These are phyloP conservation scores for Baudoinia panamericana DNA, from an alignment of 495 filamentous ascomycete genomes.

Conservation along the genomic window DNA sequence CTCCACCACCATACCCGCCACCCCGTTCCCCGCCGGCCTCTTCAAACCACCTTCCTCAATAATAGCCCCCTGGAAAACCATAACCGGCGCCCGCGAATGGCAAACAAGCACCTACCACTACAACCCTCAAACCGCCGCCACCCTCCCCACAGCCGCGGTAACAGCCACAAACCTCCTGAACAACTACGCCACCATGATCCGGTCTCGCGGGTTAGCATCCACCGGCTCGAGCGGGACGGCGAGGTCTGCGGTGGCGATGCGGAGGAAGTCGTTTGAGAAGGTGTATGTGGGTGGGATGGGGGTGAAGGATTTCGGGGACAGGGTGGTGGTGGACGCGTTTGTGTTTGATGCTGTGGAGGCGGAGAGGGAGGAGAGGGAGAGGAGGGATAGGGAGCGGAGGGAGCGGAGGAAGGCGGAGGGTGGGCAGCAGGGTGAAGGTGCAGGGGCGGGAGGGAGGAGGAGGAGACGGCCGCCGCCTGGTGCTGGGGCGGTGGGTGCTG, in stretches of 20 bases:
- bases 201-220: not conserved
- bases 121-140: constrained; percentile 12
- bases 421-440: not conserved
- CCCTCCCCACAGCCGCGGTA: constrained; percentile 11
- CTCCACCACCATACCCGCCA: not conserved
- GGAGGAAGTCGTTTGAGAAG: constrained; percentile 3
- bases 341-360: constrained; percentile 15
- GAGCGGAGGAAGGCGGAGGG: not conserved
- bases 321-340: constrained; percentile 13
- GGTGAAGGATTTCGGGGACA: constrained; percentile 18
- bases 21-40: not conserved
- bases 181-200: constrained; percentile 8
- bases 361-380: constrained; percentile 10
- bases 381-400: not conserved
- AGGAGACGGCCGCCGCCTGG: not conserved
- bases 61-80: constrained; percentile 11
- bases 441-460: constrained; percentile 1
- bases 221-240: constrained; percentile 1
- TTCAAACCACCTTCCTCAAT: constrained; percentile 14
- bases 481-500: not conserved
- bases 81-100: constrained; percentile 20
- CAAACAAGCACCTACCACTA: constrained; percentile 20
- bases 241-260: constrained; percentile 2
- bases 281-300: constrained; percentile 5
- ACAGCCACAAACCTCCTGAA: constrained; percentile 12